phyloP scores from a whole-genome alignment of 140 eudicot species.

The Stevia rebaudiana region DNA sequence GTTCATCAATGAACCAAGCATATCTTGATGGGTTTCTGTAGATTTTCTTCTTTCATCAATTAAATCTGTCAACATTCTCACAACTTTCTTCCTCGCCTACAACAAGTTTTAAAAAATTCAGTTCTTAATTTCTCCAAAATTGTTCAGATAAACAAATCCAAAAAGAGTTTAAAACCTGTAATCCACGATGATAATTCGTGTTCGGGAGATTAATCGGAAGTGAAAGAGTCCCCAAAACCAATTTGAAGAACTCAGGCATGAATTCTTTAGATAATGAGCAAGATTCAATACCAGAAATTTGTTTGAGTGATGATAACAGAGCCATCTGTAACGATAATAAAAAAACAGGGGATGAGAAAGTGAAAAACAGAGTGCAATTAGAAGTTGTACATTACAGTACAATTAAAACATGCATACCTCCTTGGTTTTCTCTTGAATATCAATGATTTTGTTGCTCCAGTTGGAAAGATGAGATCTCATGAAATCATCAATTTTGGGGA shows the following conservation, averaged over 20 bases:
- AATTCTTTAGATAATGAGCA: slow-evolving; percentile 47
- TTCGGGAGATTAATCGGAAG: slow-evolving; percentile 82
- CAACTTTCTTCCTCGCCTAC: slow-evolving; percentile 75
- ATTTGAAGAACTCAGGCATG: slow-evolving; percentile 83
- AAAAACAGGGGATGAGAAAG: slow-evolving; percentile 6
- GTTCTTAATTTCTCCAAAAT: too few relatives aligned
- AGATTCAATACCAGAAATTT: slow-evolving; percentile 72
- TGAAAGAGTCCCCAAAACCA: slow-evolving; percentile 88
- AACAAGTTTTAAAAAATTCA: background rate
- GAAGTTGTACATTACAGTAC: background rate
- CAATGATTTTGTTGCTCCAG: slow-evolving; percentile 66
- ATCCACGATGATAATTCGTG: slow-evolving; percentile 67
- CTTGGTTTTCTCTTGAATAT: slow-evolving; percentile 89
- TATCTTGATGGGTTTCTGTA: slow-evolving; percentile 49
- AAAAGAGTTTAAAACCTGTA: slow-evolving; percentile 42
- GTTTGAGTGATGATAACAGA: slow-evolving; percentile 70
- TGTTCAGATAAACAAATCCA: too few relatives aligned
- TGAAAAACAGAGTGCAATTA: slow-evolving; percentile 3
- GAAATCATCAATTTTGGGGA: slow-evolving; percentile 82
- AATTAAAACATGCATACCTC: slow-evolving; percentile 47
- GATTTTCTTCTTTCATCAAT: slow-evolving; percentile 62
- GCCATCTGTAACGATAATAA: slow-evolving; percentile 62
- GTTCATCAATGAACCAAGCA: slow-evolving; percentile 59
- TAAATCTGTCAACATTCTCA: slow-evolving; percentile 48
- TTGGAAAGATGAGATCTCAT: slow-evolving; percentile 79